Percentiles rank a stretch among this genome's conserved stretches.
Conservation (phyloP, 2,329 filamentous ascomycete genomes). For the Xylariomycetidae sp. region DNA sequence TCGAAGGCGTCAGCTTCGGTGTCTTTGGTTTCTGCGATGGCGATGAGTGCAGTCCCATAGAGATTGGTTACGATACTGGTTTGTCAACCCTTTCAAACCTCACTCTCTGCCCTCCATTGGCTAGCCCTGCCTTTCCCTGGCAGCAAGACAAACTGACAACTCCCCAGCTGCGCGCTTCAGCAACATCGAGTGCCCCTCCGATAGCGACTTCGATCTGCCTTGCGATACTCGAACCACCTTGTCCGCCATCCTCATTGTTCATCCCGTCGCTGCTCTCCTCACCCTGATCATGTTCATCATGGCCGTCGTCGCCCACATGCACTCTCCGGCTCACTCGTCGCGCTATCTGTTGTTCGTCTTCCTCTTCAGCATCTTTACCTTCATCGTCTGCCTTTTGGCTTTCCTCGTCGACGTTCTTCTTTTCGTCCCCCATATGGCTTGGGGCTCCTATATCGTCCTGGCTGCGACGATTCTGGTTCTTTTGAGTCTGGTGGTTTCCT, state of each 20-base stretch:
- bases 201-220: slow-evolving; percentile 58
- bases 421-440: slow-evolving; percentile 88
- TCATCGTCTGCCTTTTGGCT: slow-evolving; percentile 75
- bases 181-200: slow-evolving; percentile 18
- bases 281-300: slow-evolving; percentile 80
- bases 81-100: slow-evolving; percentile 11
- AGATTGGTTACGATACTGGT: slow-evolving; percentile 85
- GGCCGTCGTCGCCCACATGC: slow-evolving; percentile 76
- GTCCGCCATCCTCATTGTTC: slow-evolving; percentile 86
- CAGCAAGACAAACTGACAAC: slow-evolving; percentile 13
- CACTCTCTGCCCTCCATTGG: neutral
- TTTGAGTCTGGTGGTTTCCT: slow-evolving; percentile 77
- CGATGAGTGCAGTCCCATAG: slow-evolving; percentile 60
- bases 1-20: slow-evolving; percentile 73
- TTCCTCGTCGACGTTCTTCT: slow-evolving; percentile 92
- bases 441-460: slow-evolving; percentile 91
- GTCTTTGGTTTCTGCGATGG: slow-evolving; percentile 84
- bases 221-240: slow-evolving; percentile 52
- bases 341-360: slow-evolving; percentile 80
- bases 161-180: slow-evolving; percentile 14
- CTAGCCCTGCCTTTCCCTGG: too few relatives aligned
- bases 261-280: slow-evolving; percentile 82
- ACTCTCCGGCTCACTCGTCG: slow-evolving; percentile 81
- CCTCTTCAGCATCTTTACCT: slow-evolving; percentile 78
- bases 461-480: slow-evolving; percentile 82